Base-by-base conservation (phyloP, 2,329 filamentous ascomycete species). In the Aspergillus costaricaensis region DNA sequence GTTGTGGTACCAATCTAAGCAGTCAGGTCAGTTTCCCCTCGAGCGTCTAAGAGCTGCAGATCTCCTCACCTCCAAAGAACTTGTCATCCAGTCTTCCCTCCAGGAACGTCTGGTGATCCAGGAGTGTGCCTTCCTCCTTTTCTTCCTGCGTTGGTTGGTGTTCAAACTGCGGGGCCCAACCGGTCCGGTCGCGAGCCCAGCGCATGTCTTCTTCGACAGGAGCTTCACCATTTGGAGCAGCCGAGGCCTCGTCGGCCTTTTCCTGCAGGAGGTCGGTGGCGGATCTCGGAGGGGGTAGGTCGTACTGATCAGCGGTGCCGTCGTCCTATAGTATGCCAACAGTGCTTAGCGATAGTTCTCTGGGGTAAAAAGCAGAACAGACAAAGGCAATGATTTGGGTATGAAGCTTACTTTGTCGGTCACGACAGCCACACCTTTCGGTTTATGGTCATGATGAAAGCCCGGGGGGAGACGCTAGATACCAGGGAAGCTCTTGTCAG, bases 1-100 rank as follows among this genome's bases (percentile, higher is more conserved):
- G 76, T 99, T 99, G 77, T 99, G 93, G 76, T 98, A 99, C 95
- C 95, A 99, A 75, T 98, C 92, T 91, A 41, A 21, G 38, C n/a
- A n/a, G 12, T 15, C 32, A 32, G 10, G 57, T 58, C 21, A 58
- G 57, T 39, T 32, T n/a, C 25, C 39, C 17, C 19, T 48, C 30
- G 23, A 41, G 25, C 21, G n/a, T 19, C 19, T n/a, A 25, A 6
- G n/a, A 38, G 23, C 8, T 55, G 19, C 30, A 12, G 19, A 9
- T 65, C 23, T 48, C 67, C 83, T 68, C 79, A 91, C 89, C 91
- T 73, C 95, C 95, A 74, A 91, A 99, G 76, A 96, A 91, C 73
- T 91, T 91, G 73, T 98, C 93, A 44, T 94, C 87, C 38, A 99
- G 78, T 75, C 88, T 89, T 62, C 87, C 85, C 74, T 99, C 96